A percentile compares a stretch with the other conserved stretches of the same genome.
Conservation (phyloP, 192 early-diverging fungal species). For the Podila minutissima region DNA sequence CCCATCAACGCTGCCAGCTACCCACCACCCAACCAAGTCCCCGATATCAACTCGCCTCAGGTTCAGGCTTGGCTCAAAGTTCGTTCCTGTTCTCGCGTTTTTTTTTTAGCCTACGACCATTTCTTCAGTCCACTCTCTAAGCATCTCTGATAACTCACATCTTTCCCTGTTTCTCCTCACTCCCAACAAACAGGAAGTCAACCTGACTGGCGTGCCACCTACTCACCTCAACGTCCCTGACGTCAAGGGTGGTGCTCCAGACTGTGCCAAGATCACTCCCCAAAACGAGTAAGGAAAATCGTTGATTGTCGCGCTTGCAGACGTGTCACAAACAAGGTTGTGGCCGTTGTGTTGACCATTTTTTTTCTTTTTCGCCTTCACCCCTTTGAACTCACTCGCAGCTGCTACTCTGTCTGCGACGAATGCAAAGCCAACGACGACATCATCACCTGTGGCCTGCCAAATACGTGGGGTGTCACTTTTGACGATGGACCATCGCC, state of each 20-base stretch:
- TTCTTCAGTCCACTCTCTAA: slow-evolving; percentile 66
- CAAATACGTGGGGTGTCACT: slow-evolving; percentile 61
- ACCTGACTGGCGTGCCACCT: slow-evolving; percentile 51
- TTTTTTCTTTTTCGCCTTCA: slow-evolving; percentile 1
- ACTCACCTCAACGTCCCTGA: slow-evolving; percentile 73
- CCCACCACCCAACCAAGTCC: slow-evolving; percentile 29
- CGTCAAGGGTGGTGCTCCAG: slow-evolving; percentile 75
- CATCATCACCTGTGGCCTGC: slow-evolving; percentile 36
- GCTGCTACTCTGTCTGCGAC: slow-evolving; percentile 11
- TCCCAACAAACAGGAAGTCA: slow-evolving; percentile 29
- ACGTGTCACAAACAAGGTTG: slow-evolving; percentile 27
- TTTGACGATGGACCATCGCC: slow-evolving; percentile 64
- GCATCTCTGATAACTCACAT: slow-evolving; percentile 59
- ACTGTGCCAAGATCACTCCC: not conserved
- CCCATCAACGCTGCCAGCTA: slow-evolving; percentile 34
- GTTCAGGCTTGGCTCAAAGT: slow-evolving; percentile 48
- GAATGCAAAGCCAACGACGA: slow-evolving; percentile 19
- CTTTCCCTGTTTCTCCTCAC: slow-evolving; percentile 8
- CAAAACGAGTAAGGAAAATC: slow-evolving; percentile 7
- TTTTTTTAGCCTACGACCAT: slow-evolving; percentile 18
- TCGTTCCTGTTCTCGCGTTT: too few relatives aligned
- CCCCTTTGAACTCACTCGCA: slow-evolving; percentile 2
- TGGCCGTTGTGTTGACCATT: slow-evolving; percentile 72
- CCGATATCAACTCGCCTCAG: slow-evolving; percentile 36
- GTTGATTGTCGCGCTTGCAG: not conserved